Base-by-base conservation (phyloP, 192 early-diverging fungal genomes). In the Podila minutissima region DNA sequence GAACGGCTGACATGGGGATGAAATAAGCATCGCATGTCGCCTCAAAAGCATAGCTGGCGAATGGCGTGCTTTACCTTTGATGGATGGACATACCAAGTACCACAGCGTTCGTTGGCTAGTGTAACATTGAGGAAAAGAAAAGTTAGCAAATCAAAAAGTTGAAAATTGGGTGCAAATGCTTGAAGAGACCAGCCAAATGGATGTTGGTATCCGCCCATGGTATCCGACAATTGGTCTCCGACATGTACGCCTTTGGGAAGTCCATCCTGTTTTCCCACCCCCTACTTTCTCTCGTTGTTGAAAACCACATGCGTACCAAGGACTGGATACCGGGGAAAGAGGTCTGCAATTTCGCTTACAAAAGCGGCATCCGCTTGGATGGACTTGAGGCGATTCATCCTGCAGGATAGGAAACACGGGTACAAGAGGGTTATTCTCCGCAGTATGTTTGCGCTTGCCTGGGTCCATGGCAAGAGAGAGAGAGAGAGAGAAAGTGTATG, bases 91-190 rank as follows among this genome's bases (percentile, higher is more conserved):
- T 97, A 97, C 96, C 96, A 97, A 11, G 84, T 82, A 15, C 96
- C 95, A 81, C 94, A 95, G 2, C 96, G 89, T 83, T 96, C 93
- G 74, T 97, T 97, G 37, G 95, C 89, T 74, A 7, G 68, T 22
- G 35, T 20, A 22, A 37, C 22, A 9, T 60, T 24, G 53, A 26
- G 17, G 22, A 15, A 24, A 38, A 62, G 19, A 33, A 62, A 49
- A 19, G 65, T 31, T 4, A 60, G 10, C 8, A 59, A 26, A 58
- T n/a, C 26, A 35, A 15, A 15, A 20, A 9, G 15, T 37, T 37
- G 35, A 41, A 31, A 10, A 60, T 24, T 61, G 48, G 53, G 24
- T 20, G 55, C 9, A 58, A 33, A 35, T 7, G 33, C 57, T 15
- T 59, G 22, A 20, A 33, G 53, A 67, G 37, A n/a, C 37, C 33